Percentiles rank a stretch among this genome's conserved stretches.
These are phyloP conservation scores for Spiromastix sp. DNA, from an alignment of 2,329 filamentous ascomycete species.

Conservation along the genomic window DNA sequence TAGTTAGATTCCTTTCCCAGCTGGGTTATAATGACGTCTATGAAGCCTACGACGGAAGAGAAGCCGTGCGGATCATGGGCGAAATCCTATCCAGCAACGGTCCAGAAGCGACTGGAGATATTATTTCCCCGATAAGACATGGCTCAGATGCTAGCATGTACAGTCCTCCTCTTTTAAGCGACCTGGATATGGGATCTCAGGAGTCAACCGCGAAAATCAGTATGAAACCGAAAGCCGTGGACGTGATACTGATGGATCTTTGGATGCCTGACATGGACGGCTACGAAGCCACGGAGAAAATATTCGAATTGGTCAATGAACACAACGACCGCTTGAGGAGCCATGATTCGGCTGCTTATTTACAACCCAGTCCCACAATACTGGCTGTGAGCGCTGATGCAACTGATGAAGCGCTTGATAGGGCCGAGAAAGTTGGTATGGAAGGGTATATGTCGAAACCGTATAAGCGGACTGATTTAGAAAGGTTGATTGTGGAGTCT, in stretches of 20 bases:
- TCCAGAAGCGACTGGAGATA: not conserved
- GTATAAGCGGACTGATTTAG: constrained; percentile 52
- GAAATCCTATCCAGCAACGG: constrained; percentile 24
- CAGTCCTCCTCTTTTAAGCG: constrained; percentile 3
- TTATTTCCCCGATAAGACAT: not conserved
- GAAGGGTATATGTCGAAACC: constrained; percentile 60
- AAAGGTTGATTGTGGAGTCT: constrained; percentile 46
- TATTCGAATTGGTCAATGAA: constrained; percentile 44
- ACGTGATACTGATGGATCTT: constrained; percentile 62
- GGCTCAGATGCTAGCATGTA: constrained; percentile 11
- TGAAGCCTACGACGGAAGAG: constrained; percentile 58
- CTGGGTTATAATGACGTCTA: constrained; percentile 55
- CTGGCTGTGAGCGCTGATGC: constrained; percentile 59
- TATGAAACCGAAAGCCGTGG: constrained; percentile 36
- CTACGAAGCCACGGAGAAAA: constrained; percentile 56
- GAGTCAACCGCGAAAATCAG: constrained; percentile 12
- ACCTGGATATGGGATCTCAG: constrained; percentile 1
- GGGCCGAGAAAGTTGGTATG: constrained; percentile 53
- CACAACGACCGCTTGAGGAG: constrained; percentile 17
- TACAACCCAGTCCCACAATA: constrained; percentile 36
- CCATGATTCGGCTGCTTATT: constrained; percentile 15
- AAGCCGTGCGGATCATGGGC: constrained; percentile 54
- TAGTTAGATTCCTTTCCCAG: constrained; percentile 56
- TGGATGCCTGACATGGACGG: constrained; percentile 70
- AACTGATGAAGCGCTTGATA: constrained; percentile 51